phyloP scores from a whole-genome alignment of 2,329 filamentous ascomycete species.

The Tolypocladium tropicale region DNA sequence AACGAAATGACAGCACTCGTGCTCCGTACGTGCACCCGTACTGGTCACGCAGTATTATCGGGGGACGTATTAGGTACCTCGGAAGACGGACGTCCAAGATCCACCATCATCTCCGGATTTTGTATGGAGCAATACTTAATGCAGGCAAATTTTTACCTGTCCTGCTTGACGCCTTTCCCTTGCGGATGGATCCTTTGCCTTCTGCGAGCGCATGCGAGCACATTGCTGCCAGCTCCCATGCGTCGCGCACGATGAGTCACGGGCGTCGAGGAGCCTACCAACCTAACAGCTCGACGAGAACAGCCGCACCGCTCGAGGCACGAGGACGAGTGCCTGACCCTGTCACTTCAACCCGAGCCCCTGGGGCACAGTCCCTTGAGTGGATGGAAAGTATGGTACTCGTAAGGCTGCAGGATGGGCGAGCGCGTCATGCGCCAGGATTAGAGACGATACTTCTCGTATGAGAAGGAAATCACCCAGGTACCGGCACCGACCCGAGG shows the following conservation, averaged over 20 bases:
- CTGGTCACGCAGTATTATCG: too few species aligned
- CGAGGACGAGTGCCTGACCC: too few species aligned
- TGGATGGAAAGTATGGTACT: neutral
- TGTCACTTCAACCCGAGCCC: neutral
- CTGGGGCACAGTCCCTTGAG: too few species aligned
- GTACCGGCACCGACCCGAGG: neutral
- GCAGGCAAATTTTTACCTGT: neutral
- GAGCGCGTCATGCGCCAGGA: neutral
- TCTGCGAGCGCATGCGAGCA: neutral
- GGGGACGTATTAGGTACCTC: too few species aligned
- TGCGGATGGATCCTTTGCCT: neutral
- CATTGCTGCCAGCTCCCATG: neutral
- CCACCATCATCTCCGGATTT: slow-evolving; percentile 4
- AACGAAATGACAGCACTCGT: too few species aligned
- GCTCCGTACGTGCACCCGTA: too few species aligned
- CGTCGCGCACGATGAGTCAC: neutral
- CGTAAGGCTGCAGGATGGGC: slow-evolving; percentile 3
- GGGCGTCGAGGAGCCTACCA: neutral
- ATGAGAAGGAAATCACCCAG: too few species aligned
- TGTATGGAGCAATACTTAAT: too few species aligned
- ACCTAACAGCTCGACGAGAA: too few species aligned
- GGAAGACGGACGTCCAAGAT: neutral
- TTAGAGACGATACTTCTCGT: too few species aligned
- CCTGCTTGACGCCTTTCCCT: neutral
- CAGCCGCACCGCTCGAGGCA: too few species aligned